Evolutionary conservation across 768 basidiomycete genomes (phyloP).

Genomic region (Candolleomyces aberdarensis): DNA sequence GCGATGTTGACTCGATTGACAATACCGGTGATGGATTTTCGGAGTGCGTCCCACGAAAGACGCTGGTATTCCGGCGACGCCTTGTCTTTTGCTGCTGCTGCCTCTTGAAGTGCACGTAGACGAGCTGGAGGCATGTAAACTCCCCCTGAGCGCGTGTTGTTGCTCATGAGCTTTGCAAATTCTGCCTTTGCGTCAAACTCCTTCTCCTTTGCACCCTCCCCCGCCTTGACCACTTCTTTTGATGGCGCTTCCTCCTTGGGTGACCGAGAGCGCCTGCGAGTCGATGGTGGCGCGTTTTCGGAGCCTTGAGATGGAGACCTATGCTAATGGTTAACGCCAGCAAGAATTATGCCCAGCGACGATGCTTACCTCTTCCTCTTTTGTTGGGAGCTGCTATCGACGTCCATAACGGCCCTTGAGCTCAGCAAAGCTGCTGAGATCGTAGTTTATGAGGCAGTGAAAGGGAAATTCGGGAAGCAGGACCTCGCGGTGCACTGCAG

Average conservation of each 20-base stretch:
- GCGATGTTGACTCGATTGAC: constrained; percentile 98
- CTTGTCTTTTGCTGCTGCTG: constrained; percentile 77
- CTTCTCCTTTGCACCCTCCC: constrained; percentile 23
- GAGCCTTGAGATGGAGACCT: constrained; percentile 50
- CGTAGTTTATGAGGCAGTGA: not conserved
- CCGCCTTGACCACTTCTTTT: constrained; percentile 41
- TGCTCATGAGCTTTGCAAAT: constrained; percentile 75
- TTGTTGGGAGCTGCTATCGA: constrained; percentile 29
- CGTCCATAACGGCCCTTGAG: not conserved
- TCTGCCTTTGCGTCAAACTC: constrained; percentile 77
- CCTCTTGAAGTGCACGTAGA: constrained; percentile 80
- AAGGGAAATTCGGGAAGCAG: not conserved
- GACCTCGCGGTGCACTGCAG: not conserved
- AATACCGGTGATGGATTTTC: constrained; percentile 98
- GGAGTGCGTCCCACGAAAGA: constrained; percentile 94
- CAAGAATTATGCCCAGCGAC: not conserved
- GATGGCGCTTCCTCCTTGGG: constrained; percentile 24
- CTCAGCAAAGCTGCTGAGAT: not conserved
- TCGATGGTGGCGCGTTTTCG: constrained; percentile 37
- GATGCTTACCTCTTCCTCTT: constrained; percentile 49
- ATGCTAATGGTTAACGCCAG: not conserved
- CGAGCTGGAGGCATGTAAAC: constrained; percentile 97
- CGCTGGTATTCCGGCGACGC: constrained; percentile 87
- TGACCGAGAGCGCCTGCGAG: constrained; percentile 43
- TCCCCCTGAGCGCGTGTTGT: constrained; percentile 76